Base-by-base conservation (phyloP, 2,329 filamentous ascomycete genomes). In the Trichoderma koningii region DNA sequence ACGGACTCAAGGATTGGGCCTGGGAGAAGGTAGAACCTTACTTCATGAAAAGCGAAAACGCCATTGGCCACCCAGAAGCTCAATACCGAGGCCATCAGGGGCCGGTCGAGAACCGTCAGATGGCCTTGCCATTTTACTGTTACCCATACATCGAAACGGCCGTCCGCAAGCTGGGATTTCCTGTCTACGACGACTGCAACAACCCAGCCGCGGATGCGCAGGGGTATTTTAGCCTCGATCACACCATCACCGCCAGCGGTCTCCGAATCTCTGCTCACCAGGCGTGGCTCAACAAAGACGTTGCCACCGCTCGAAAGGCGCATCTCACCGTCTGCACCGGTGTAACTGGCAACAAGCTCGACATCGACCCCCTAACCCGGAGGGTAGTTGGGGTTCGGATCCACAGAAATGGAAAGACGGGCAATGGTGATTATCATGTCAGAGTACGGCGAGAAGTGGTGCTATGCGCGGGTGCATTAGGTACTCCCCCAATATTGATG, bases 21-120 rank as follows among this genome's bases (percentile, higher is more conserved):
- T 55, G 52, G 52, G 52, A 55, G 52, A 55, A 28, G 12, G 52
- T 55, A 23, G 52, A 42, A 14, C 52, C 52, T 41, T 55, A 55
- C 7, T 55, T 55, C 21, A 30, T 30, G 0, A 55, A 55, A 14
- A 55, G 52, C 17, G 52, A 55, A 17, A 55, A 55, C 34, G 30
- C 52, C 52, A 42, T 55, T 4, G 52, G 52, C 34, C 52, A 55
- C 1, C 52, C 52, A 42, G 7, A 42, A 23, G 52, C 34, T 14
- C 1, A 23, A 17, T 26, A 52, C 14, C 50, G 50, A 19, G 50
- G 50, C 28, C 28, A 52, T 34, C 50, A 34, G 3, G 50, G 50
- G 1, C 50, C 50, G 34, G 50, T 52, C 2, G 50, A 52, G 28
- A 52, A 17, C 28, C 50, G 50, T 12, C 50, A 52, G 50, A 28